Evolutionary conservation across 228 moss, liverwort and hornwort genomes (phyloP).

Genomic region (Sphagnum fallax): DNA sequence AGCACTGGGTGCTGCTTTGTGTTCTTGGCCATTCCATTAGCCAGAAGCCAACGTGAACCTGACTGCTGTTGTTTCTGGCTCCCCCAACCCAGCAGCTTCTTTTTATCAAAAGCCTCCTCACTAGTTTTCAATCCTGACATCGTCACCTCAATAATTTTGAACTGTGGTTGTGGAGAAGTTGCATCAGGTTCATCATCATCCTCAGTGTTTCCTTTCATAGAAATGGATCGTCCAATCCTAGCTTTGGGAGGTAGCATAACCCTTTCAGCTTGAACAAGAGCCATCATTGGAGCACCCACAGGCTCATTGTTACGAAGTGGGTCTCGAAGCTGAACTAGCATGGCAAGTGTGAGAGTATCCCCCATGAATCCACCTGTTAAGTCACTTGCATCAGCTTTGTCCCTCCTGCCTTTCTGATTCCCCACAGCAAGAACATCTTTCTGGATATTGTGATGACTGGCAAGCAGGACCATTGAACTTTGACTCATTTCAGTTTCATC

Average conservation of each 20-base stretch:
- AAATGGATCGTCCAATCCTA: conserved; percentile 64
- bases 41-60: conserved; percentile 48
- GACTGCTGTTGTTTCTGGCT: conserved; percentile 47
- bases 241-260: conserved; percentile 81
- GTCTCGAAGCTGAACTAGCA: conserved; percentile 96
- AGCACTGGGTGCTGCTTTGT: conserved; percentile 18
- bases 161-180: conserved; percentile 41
- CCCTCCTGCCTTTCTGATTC: conserved; percentile 33
- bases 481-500: conserved; percentile 69
- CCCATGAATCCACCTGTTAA: conserved; percentile 79
- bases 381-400: conserved; percentile 28
- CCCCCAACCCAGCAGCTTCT: conserved; percentile 19
- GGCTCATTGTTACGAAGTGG: conserved; percentile 88
- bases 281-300: conserved; percentile 99
- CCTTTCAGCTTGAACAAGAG: conserved; percentile 94
- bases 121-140: conserved; percentile 69
- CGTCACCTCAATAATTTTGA: conserved; percentile 82
- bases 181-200: conserved; percentile 42
- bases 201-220: conserved; percentile 69
- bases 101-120: conserved; percentile 38
- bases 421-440: conserved; percentile 62
- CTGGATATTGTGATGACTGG: conserved; percentile 77
- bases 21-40: conserved; percentile 49
- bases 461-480: conserved; percentile 68
- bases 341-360: conserved; percentile 79